Percentiles rank a stretch among this genome's conserved stretches.
Evolutionary conservation across 768 basidiomycete genomes (phyloP).

Genomic region (Boletales sp.): DNA sequence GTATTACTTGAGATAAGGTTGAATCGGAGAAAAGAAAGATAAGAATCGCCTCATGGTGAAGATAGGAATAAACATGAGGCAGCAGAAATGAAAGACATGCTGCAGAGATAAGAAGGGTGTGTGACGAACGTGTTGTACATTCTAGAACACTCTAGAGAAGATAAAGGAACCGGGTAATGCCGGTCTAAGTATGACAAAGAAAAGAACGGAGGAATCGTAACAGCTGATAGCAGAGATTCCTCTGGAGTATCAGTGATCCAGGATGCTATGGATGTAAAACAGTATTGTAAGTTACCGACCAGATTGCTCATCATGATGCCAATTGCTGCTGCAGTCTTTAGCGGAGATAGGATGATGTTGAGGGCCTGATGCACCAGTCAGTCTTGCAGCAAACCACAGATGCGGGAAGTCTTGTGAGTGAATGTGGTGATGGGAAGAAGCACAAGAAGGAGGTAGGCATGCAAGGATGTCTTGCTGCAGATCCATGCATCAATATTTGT

Average conservation of each 20-base stretch:
- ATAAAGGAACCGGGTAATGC: too few relatives aligned
- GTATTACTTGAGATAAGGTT: too few relatives aligned
- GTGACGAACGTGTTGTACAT: too few relatives aligned
- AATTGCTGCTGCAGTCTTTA: not conserved
- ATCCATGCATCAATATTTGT: slow-evolving; percentile 5
- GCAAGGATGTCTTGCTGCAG: not conserved
- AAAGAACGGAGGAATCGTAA: too few relatives aligned
- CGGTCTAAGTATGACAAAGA: too few relatives aligned
- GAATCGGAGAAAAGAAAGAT: too few relatives aligned
- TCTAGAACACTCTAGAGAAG: too few relatives aligned
- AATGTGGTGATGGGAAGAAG: slow-evolving; percentile 8
- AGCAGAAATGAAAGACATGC: too few relatives aligned
- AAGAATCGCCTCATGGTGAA: too few relatives aligned
- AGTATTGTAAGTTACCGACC: not conserved
- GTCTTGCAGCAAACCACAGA: not conserved
- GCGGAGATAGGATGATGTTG: not conserved
- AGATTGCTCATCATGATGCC: not conserved
- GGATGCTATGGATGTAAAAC: not conserved
- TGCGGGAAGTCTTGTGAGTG: not conserved
- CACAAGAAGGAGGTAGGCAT: slow-evolving; percentile 5
- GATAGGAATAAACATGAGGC: too few relatives aligned
- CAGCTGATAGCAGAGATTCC: not conserved
- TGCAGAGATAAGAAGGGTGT: too few relatives aligned
- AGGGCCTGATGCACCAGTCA: not conserved
- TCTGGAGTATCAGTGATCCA: not conserved